Evolutionary conservation across 257 asterid species (phyloP), one percentile per base, ranked within the genome.

Genomic region (Henckelia pumila): DNA sequence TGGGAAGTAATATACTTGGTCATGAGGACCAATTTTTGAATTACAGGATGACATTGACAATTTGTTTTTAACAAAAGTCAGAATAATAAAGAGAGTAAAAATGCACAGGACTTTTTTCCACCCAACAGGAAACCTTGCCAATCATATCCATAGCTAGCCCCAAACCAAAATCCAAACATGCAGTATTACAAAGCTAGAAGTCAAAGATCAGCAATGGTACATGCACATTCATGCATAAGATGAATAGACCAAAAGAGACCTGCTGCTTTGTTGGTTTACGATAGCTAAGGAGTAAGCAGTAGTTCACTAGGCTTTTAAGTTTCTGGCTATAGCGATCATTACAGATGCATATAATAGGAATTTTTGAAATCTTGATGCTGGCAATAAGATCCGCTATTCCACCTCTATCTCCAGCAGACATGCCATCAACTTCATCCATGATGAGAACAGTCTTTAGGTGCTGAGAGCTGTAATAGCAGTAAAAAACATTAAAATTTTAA

Each of bases 391-490:
- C 99, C 32, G 96, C 93, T 59, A 91, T 95, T 68, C 99, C 99
- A 59, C 99, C 99, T 80, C 99, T 87, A 77, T 94, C 99, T 68
- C 99, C 99, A 78, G 89, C 99, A 73, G 99, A 91, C 97, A 94
- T 94, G 63, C 99, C 99, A 47, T 94, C 99, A 81, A 94, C 99
- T 81, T 94, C 99, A 78, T 94, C 99, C 99, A 94, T 94, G 26
- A 94, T 88, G 68, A 94, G 89, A 75, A 94, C 97, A 65, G 95
- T 83, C 77, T 87, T 94, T 29, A 63, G 84, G 74, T 71, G 87
- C 59, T 82, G 85, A 67, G 87, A 78, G 66, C 99, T 93, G 91
- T 68, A 90, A 76, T 32, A 73, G 55, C 13, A 61, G 57, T 66
- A 60, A 69, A 69, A 59, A 20, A 64, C 33, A 37, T 49, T 32